Evolutionary conservation across 805 yeast genomes (phyloP), one percentile per base, ranked within the genome.

Genomic region (Brettanomyces anomalus): DNA sequence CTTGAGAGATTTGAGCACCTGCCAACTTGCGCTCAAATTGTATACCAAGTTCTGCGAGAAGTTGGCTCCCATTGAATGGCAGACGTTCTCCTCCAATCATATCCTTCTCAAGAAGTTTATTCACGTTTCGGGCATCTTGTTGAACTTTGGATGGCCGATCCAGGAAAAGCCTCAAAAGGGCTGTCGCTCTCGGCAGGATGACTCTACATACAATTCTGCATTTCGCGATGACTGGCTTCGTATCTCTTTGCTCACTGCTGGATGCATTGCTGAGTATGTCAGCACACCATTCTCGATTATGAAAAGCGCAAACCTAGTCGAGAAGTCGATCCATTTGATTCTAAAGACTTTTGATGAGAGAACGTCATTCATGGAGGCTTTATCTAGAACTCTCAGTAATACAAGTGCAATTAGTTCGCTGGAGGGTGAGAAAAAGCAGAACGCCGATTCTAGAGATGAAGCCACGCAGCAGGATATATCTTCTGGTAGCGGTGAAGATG

Each of bases 1-100:
- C 14, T 69, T 79, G 19, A 70, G 70, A 17, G 97, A 89, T 53
- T 60, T 79, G 36, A 65, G 78, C 0, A 67, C 86, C 3, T 68
- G 79, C 40, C 81, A 79, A 53, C 49, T 56, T 42, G 46, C 61
- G 52, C 43, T 58, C 55, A 41, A 70, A 56, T 56, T 62, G 52
- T 46, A 69, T 60, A 32, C 56, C 61, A 43, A 44, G 3, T 59
- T 53, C 36, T 54, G 57, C 48, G 45, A 52, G 42, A 42, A 50
- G 17, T 56, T 53, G 39, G 62, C 49, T 48, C 51, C 44, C 3
- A 45, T 49, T n/a, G 61, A 55, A 43, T 51, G 46, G 21, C 55
- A 51, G 36, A 51, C 58, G 26, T 69, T 76, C 47, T 58, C 74
- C 10, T 77, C 78, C 21, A 76, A 74, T 51, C 59, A 65, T 40